phyloP scores from a whole-genome alignment of 345 rosid species.

The Hirschfeldia incana region DNA sequence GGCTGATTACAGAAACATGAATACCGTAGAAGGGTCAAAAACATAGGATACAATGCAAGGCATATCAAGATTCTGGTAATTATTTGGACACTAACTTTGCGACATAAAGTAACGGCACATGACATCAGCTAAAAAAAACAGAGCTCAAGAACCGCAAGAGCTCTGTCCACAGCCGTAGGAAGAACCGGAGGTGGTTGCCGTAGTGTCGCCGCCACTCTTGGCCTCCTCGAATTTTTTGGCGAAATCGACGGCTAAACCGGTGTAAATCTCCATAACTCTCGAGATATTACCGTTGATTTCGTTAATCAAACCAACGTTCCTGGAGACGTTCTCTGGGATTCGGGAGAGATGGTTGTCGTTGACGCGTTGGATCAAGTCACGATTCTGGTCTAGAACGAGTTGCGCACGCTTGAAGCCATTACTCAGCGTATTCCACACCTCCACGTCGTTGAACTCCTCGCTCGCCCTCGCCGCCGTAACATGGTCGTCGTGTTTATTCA shows the following conservation, averaged over 20 bases:
- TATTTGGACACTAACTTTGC: background rate
- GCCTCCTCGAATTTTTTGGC: slow-evolving; percentile 30
- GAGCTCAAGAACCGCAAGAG: slow-evolving; percentile 17
- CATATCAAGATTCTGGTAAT: background rate
- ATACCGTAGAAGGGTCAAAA: background rate
- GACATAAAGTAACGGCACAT: background rate
- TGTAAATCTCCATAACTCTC: slow-evolving; percentile 58
- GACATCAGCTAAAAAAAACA: background rate
- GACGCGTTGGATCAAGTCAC: slow-evolving; percentile 62
- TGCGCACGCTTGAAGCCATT: slow-evolving; percentile 53
- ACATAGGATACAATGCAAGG: background rate
- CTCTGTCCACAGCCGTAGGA: slow-evolving; percentile 22
- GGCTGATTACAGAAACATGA: background rate
- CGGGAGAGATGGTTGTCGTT: slow-evolving; percentile 68
- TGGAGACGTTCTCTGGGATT: slow-evolving; percentile 55
- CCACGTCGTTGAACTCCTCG: slow-evolving; percentile 45
- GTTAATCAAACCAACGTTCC: slow-evolving; percentile 63
- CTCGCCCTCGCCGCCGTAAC: slow-evolving; percentile 6
- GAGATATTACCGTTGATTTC: slow-evolving; percentile 68
- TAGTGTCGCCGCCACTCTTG: slow-evolving; percentile 16
- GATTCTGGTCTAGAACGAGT: slow-evolving; percentile 60
- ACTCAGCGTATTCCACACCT: slow-evolving; percentile 54
- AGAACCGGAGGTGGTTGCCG: slow-evolving; percentile 17
- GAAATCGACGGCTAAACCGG: slow-evolving; percentile 53
- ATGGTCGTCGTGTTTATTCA: slow-evolving; percentile 3